phyloP scores from a whole-genome alignment of 345 rosid genomes.

The Pistacia atlantica region DNA sequence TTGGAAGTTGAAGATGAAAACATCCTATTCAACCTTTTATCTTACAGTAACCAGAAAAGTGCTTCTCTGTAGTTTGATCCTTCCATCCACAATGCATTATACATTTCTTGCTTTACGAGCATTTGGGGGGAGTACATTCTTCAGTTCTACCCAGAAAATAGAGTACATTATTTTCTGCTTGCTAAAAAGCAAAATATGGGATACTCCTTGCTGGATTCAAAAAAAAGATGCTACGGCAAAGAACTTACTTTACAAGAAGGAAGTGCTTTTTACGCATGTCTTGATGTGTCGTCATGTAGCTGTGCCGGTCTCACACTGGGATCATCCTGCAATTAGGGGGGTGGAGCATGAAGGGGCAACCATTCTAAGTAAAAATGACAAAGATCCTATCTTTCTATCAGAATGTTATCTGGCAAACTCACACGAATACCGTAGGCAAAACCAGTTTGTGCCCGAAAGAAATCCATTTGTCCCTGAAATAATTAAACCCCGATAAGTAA shows the following conservation, averaged over 20 bases:
- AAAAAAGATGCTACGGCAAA: not conserved
- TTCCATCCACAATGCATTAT: slow-evolving; percentile 18
- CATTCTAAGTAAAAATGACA: not conserved
- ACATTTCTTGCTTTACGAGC: slow-evolving; percentile 27
- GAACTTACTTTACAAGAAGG: slow-evolving; percentile 17
- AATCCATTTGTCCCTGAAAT: slow-evolving; percentile 62
- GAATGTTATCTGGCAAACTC: slow-evolving; percentile 26
- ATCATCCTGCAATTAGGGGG: slow-evolving; percentile 44
- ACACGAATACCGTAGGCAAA: slow-evolving; percentile 53
- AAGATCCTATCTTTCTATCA: not conserved
- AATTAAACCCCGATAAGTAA: not conserved
- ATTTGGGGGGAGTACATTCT: slow-evolving; percentile 1
- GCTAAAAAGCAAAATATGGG: not conserved
- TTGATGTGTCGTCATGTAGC: slow-evolving; percentile 55
- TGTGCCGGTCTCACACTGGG: slow-evolving; percentile 54
- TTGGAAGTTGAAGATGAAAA: slow-evolving; percentile 10
- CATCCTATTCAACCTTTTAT: slow-evolving; percentile 23
- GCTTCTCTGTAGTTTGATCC: slow-evolving; percentile 7
- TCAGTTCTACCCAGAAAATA: not conserved
- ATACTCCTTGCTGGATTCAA: not conserved
- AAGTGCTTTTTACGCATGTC: slow-evolving; percentile 39
- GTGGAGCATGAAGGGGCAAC: not conserved
- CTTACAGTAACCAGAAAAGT: slow-evolving; percentile 24
- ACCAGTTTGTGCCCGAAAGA: slow-evolving; percentile 45
- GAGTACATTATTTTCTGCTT: slow-evolving; percentile 2